Evolutionary conservation across 768 basidiomycete genomes (phyloP).

Genomic region (Mycena venus): DNA sequence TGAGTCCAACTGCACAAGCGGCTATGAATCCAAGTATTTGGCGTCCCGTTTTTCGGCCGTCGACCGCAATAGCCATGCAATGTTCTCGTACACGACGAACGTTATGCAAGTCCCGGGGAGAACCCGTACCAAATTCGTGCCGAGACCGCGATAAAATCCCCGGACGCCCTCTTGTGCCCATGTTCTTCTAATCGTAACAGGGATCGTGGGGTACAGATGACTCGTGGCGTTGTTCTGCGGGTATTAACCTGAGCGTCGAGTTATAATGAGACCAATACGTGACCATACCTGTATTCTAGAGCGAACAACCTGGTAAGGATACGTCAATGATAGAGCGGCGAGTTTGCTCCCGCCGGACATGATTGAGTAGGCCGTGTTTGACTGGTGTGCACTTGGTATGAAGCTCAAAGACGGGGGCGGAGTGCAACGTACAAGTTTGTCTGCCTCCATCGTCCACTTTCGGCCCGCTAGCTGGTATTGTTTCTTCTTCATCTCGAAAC

Average conservation of each 20-base stretch:
- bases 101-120: slow-evolving; percentile 98
- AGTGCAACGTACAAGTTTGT: slow-evolving; percentile 81
- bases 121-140: slow-evolving; percentile 93
- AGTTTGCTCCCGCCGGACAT: slow-evolving; percentile 95
- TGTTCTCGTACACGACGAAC: slow-evolving; percentile 96
- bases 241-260: neutral
- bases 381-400: slow-evolving; percentile 59
- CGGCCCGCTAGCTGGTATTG: slow-evolving; percentile 72
- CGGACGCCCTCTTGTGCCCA: slow-evolving; percentile 83
- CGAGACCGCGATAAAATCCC: slow-evolving; percentile 96
- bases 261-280: neutral
- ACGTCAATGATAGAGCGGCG: slow-evolving; percentile 85
- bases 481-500: slow-evolving; percentile 82
- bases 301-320: slow-evolving; percentile 97
- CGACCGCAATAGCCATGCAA: slow-evolving; percentile 85
- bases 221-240: slow-evolving; percentile 74
- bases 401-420: neutral
- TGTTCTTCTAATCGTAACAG: slow-evolving; percentile 82
- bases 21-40: neutral
- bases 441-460: slow-evolving; percentile 78
- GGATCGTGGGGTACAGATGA: slow-evolving; percentile 86
- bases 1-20: too few species aligned
- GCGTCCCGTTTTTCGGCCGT: slow-evolving; percentile 68
- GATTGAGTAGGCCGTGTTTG: slow-evolving; percentile 89
- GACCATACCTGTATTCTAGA: slow-evolving; percentile 88